phyloP scores from a whole-genome alignment of 2,329 filamentous ascomycete genomes.

The Trichoderma sp. region DNA sequence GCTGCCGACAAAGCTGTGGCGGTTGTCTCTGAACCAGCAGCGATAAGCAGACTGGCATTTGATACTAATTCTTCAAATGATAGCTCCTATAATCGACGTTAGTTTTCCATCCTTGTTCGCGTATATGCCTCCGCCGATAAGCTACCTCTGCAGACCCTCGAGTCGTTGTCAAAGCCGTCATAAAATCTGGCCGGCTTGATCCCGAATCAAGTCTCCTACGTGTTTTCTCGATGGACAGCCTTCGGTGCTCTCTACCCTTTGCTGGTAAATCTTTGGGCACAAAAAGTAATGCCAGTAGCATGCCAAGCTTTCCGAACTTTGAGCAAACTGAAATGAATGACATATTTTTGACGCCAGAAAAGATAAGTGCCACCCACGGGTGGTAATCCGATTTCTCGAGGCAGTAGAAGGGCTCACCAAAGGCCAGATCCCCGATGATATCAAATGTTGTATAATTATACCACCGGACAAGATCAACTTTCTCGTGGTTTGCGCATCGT shows the following conservation, averaged over 20 bases:
- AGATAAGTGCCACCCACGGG: slow-evolving; percentile 33
- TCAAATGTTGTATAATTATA: slow-evolving; percentile 37
- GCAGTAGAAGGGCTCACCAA: slow-evolving; percentile 36
- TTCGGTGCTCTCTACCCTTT: background rate
- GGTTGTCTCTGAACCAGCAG: slow-evolving; percentile 39
- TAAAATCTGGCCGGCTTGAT: slow-evolving; percentile 10
- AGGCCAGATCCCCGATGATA: slow-evolving; percentile 35
- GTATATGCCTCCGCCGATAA: background rate
- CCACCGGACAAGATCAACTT: slow-evolving; percentile 33
- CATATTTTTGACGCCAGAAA: slow-evolving; percentile 24
- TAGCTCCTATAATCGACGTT: background rate
- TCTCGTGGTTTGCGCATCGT: slow-evolving; percentile 14
- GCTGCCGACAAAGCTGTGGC: slow-evolving; percentile 35
- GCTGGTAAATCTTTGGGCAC: background rate
- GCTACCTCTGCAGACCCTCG: background rate
- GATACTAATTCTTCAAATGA: slow-evolving; percentile 24
- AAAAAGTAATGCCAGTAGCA: slow-evolving; percentile 2
- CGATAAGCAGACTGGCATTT: slow-evolving; percentile 28
- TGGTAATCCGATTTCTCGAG: slow-evolving; percentile 32
- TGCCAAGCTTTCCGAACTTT: background rate
- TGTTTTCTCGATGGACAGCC: slow-evolving; percentile 1
- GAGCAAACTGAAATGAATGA: background rate
- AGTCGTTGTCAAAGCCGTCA: slow-evolving; percentile 1
- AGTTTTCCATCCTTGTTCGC: background rate
- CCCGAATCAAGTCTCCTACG: background rate